A percentile compares a stretch with the other conserved stretches of the same genome.
Conservation (phyloP, 2,329 filamentous ascomycete genomes). For the Chlorencoelia australis region DNA sequence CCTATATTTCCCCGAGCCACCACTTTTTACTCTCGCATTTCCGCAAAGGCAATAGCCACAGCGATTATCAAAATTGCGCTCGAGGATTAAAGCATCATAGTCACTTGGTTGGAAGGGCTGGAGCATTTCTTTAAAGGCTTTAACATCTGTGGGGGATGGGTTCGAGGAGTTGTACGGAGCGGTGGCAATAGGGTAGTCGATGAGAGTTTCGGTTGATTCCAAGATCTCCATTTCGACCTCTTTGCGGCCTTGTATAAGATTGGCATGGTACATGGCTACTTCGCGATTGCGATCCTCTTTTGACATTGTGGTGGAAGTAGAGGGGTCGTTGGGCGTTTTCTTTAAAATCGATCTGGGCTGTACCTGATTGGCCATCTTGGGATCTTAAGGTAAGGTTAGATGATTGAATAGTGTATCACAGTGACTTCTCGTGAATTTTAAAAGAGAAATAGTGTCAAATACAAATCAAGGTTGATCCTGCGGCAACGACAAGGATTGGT, state of each 20-base stretch:
- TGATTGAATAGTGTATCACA: no score
- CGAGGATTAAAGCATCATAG: slow-evolving; percentile 79
- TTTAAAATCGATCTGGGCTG: slow-evolving; percentile 50
- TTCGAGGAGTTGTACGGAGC: slow-evolving; percentile 38
- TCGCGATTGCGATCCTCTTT: slow-evolving; percentile 41
- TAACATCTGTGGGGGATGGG: slow-evolving; percentile 49
- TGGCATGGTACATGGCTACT: slow-evolving; percentile 73
- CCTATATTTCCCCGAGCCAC: slow-evolving; percentile 55
- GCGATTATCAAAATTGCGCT: slow-evolving; percentile 72
- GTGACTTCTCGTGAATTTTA: no score
- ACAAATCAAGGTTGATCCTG: no score
- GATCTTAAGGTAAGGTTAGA: no score
- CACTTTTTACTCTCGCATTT: slow-evolving; percentile 46
- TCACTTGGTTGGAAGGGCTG: slow-evolving; percentile 74
- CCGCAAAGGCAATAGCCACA: slow-evolving; percentile 82
- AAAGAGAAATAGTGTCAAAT: no score
- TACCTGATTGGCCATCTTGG: slow-evolving; percentile 20
- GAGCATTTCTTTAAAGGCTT: slow-evolving; percentile 56
- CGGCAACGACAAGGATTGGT: no score
- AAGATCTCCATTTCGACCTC: slow-evolving; percentile 67
- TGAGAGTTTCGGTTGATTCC: slow-evolving; percentile 53
- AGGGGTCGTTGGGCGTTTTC: slow-evolving; percentile 38
- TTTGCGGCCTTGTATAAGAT: slow-evolving; percentile 73
- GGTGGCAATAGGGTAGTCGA: slow-evolving; percentile 29
- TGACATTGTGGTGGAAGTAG: slow-evolving; percentile 29